These are phyloP conservation scores for Paracorniculantispora psalliotae DNA, from an alignment of 2,329 filamentous ascomycete genomes.

Conservation along the genomic window DNA sequence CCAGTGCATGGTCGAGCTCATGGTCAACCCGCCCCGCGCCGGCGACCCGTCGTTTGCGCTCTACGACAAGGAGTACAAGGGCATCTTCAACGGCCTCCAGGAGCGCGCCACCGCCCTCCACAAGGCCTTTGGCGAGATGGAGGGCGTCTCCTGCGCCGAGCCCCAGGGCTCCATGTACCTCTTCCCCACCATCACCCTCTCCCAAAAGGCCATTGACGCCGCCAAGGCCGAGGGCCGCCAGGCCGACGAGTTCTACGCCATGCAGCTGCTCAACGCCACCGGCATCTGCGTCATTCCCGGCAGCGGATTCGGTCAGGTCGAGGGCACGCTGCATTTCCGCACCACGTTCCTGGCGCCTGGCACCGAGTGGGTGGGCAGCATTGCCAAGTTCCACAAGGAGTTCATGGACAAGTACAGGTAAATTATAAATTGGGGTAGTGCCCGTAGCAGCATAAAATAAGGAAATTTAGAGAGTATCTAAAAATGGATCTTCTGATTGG, in stretches of 20 bases:
- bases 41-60: slow-evolving; percentile 80
- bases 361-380: slow-evolving; percentile 86
- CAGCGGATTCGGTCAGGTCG: slow-evolving; percentile 89
- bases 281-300: slow-evolving; percentile 93
- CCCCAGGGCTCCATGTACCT: slow-evolving; percentile 98
- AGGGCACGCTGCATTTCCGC: slow-evolving; percentile 86
- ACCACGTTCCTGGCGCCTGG: slow-evolving; percentile 96
- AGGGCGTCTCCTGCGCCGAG: slow-evolving; percentile 84
- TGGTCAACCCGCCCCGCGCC: slow-evolving; percentile 88
- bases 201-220: slow-evolving; percentile 69
- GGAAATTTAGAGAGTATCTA: background rate
- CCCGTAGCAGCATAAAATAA: background rate
- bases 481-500: background rate
- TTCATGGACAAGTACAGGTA: slow-evolving; percentile 79
- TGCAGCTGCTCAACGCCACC: slow-evolving; percentile 84
- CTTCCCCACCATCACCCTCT: slow-evolving; percentile 86
- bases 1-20: slow-evolving; percentile 93
- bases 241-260: slow-evolving; percentile 91
- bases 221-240: slow-evolving; percentile 68
- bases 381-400: slow-evolving; percentile 83
- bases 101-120: slow-evolving; percentile 80
- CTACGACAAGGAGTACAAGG: slow-evolving; percentile 80
- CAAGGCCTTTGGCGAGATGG: slow-evolving; percentile 88
- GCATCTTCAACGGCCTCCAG: slow-evolving; percentile 73
- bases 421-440: slow-evolving; percentile 3